Base-by-base conservation (phyloP, 352 stramenopile genomes). In the Globisporangium yorkense region DNA sequence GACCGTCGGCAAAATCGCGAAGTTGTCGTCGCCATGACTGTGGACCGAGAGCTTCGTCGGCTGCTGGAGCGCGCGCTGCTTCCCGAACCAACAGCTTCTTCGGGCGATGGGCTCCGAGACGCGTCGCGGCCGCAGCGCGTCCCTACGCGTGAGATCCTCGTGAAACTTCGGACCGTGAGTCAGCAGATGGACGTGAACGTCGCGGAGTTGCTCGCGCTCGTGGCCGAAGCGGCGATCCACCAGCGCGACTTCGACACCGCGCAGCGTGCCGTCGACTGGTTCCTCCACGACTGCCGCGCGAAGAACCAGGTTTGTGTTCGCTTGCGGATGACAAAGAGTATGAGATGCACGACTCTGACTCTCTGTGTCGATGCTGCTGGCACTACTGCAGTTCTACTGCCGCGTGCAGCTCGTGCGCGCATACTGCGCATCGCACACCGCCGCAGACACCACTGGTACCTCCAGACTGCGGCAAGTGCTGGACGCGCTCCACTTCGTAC, bases 391-490 rank as follows among this genome's bases (percentile, higher is more conserved):
- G 84, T 96, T 97, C 66, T 92, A 89, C 62, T 97, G 87, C 63
- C 78, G 90, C 50, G 76, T 82, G 5, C 79, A 91, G 54, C 89
- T 97, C 33, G 77, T 90, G 7, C 85, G 79, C 2, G 88, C 89
- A 3, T 77, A 82, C 15, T 89, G 75, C 44, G 65, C 72, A 10
- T 77, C 81, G 1, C 56, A 82, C 9, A 70, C 71, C 21, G 80
- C 75, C 4, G 53, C 71, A 2, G 20, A 57, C 0, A 69, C 78
- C 31, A 80, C 70, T 3, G 75, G 86, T 2, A 68, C 75, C 0
- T 35, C 45, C 12, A 74, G 74, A 55, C 59, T 86, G 1, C 75
- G 66, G 18, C 77, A 67, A 52, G 69, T 92, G 44, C 64, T 92
- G 2, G 77, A 94, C 45, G 89, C 89, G 4, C 75, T 96, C 15